A percentile compares a stretch with the other conserved stretches of the same genome.
Evolutionary conservation across 2,329 filamentous ascomycete genomes (phyloP).

Genomic region (Verticillium longisporum): DNA sequence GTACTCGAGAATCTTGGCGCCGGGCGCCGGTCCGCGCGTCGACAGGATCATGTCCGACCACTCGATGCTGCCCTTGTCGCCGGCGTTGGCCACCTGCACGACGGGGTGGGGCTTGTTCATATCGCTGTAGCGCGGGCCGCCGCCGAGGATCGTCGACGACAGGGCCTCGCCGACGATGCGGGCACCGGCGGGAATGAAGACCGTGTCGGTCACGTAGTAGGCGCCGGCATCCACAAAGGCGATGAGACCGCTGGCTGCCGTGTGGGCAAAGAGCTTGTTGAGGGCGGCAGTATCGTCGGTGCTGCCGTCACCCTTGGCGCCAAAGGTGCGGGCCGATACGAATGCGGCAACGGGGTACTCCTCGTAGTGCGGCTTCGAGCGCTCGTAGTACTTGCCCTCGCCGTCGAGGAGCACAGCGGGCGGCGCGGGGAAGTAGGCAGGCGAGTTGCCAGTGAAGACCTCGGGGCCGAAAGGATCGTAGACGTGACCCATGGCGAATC

Average conservation of each 20-base stretch:
- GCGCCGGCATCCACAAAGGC: conserved; percentile 56
- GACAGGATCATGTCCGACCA: conserved; percentile 67
- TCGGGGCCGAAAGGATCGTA: conserved; percentile 44
- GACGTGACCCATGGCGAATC: conserved; percentile 46
- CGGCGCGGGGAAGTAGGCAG: conserved; percentile 40
- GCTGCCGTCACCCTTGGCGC: conserved; percentile 65
- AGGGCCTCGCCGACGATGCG: conserved; percentile 56
- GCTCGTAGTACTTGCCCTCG: conserved; percentile 56
- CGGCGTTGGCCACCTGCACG: conserved; percentile 56
- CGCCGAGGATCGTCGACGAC: conserved; percentile 46
- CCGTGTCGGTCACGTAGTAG: conserved; percentile 52
- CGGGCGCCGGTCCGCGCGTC: conserved; percentile 58
- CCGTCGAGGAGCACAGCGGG: conserved; percentile 42
- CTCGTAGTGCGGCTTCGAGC: conserved; percentile 72
- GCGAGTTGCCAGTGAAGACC: conserved; percentile 39
- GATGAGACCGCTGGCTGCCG: conserved; percentile 45
- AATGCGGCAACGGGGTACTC: conserved; percentile 51
- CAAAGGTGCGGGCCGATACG: conserved; percentile 59
- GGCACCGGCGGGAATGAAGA: conserved; percentile 38
- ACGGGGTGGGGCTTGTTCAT: conserved; percentile 55
- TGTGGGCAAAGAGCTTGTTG: conserved; percentile 52
- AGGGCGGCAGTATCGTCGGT: conserved; percentile 70
- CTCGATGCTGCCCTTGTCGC: conserved; percentile 60
- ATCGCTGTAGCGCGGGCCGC: conserved; percentile 48
- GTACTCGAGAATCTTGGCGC: conserved; percentile 67